phyloP scores from a whole-genome alignment of 768 basidiomycete species.

The Tremella yokohamensis region DNA sequence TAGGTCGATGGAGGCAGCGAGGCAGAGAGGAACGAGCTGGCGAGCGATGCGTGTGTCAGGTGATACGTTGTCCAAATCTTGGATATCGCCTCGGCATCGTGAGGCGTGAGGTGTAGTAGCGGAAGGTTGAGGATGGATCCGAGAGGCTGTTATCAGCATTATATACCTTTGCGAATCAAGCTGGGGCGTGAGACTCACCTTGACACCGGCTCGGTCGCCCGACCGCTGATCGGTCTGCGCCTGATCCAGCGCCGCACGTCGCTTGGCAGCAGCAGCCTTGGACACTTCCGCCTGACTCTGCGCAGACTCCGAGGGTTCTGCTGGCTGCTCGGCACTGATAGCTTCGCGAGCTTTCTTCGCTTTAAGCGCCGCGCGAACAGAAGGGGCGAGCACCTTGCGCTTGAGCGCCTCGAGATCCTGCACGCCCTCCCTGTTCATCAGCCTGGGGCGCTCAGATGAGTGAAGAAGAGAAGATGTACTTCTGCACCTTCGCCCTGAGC shows the following conservation, averaged over 20 bases:
- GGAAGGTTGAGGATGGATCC: conserved; percentile 73
- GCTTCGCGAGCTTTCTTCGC: conserved; percentile 11
- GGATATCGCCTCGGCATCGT: conserved; percentile 69
- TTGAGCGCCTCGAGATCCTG: conserved; percentile 53
- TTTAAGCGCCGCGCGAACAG: conserved; percentile 21
- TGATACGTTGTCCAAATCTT: conserved; percentile 89
- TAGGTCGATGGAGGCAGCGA: conserved; percentile 71
- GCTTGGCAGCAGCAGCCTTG: conserved; percentile 8
- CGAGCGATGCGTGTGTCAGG: conserved; percentile 69
- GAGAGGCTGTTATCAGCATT: conserved; percentile 61
- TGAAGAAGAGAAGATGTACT: conserved; percentile 1
- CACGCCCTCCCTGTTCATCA: conserved; percentile 52
- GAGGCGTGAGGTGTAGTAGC: conserved; percentile 63
- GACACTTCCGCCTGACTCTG: neutral
- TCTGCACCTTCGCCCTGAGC: conserved; percentile 55
- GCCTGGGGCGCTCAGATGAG: neutral
- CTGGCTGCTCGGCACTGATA: neutral
- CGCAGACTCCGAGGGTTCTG: neutral
- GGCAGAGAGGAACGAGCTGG: conserved; percentile 80
- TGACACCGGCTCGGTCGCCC: conserved; percentile 48
- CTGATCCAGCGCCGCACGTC: conserved; percentile 7
- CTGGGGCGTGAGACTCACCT: conserved; percentile 36
- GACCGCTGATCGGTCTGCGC: conserved; percentile 18
- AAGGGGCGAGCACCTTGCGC: conserved; percentile 28
- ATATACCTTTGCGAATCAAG: neutral